Evolutionary conservation across 331 rosid species (phyloP), one percentile per base, ranked within the genome.

Genomic region (Dryas integrifolia): DNA sequence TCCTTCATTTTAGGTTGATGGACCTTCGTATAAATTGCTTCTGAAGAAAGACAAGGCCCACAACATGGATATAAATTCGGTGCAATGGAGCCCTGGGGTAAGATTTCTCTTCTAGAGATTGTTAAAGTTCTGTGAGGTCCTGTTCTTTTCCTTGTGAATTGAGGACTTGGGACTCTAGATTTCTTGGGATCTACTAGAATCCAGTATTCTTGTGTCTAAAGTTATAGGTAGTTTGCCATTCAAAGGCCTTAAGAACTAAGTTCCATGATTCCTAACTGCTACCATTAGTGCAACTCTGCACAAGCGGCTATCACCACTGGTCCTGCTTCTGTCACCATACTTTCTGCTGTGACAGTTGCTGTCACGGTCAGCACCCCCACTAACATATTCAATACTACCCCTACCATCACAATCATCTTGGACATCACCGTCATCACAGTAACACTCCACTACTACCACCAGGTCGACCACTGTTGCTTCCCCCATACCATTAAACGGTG

Each of bases 71-170:
- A 40, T 88, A 81, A 92, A 92, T 80, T 88, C 83, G 40, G 96
- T 90, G 82, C 96, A 90, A 72, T 90, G 96, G 98, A 85, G 96
- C 86, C 90, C 87, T 76, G 96, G 96, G 92, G 98, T 92, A 88
- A 85, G 92, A 70, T 77, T 81, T 76, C 24, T 57, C 73, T 41
- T 64, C 56, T 55, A 50, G 52, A 69, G 58, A 62, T 71, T 58
- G 24, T 16, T 11, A 15, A 14, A 56, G 43, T 39, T 57, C 38
- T 75, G 61, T 49, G 43, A 35, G 30, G 4, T 71, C 38, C 30
- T 48, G 5, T 57, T 11, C 8, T 64, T 38, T 58, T 18, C 62
- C 13, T 9, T 43, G 53, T 6, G 8, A 55, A 69, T 39, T 41
- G 10, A 26, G 69, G 51, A 39, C 35, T 1, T 47, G 18, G 18